These are phyloP conservation scores for Chaetomium sp. DNA, from an alignment of 2,329 filamentous ascomycete genomes.

Conservation along the genomic window DNA sequence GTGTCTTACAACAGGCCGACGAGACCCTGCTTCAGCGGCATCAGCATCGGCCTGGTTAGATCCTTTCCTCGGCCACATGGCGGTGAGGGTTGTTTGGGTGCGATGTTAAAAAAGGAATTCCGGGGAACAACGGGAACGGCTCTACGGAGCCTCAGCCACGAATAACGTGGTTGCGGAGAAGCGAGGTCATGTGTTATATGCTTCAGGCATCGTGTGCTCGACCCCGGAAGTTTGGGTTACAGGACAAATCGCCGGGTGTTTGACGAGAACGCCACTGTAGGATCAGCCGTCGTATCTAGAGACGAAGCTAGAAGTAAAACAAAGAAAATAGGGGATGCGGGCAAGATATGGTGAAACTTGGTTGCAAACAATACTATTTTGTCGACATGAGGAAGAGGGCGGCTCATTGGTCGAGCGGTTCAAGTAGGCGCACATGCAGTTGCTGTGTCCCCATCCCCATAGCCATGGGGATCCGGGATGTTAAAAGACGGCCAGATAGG, in stretches of 20 bases:
- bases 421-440: too few relatives aligned
- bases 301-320: constrained; percentile 4
- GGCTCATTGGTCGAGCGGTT: too few relatives aligned
- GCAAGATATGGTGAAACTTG: too few relatives aligned
- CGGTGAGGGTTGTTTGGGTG: background rate
- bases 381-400: too few relatives aligned
- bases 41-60: constrained; percentile 8
- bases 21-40: constrained; percentile 6
- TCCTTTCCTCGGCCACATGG: constrained; percentile 9
- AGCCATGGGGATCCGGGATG: too few relatives aligned
- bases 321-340: constrained; percentile 10
- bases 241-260: background rate
- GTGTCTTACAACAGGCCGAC: constrained; percentile 2
- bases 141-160: background rate
- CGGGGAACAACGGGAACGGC: background rate
- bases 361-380: too few relatives aligned
- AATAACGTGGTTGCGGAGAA: constrained; percentile 7
- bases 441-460: too few relatives aligned
- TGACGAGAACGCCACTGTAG: constrained; percentile 3
- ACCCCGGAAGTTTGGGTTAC: background rate
- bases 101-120: background rate
- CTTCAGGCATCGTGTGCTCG: background rate
- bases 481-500: background rate
- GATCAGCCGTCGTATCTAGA: constrained; percentile 8
- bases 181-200: constrained; percentile 3